Evolutionary conservation across 805 yeast genomes (phyloP), one percentile per base, ranked within the genome.

Genomic region (Scheffersomyces amazonensis): DNA sequence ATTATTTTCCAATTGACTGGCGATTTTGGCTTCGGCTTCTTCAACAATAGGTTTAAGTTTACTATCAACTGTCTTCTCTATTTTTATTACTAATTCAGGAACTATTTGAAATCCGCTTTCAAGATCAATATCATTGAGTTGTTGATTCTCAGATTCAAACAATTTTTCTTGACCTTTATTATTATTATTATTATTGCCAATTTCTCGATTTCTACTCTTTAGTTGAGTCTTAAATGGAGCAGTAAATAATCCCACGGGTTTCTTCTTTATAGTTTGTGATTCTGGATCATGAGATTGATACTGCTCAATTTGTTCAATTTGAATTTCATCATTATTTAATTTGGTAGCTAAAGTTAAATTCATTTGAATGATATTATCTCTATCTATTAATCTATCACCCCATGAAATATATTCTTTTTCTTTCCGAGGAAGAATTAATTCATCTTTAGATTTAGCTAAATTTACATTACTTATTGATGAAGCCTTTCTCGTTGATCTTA

Each of bases 401-500:
- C 73, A 58, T 21, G 75, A 53, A 8, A 64, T 33, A 41, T 53
- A 67, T n/a, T 56, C 48, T 39, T 54, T 58, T 8, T 53, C 53
- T 34, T 50, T 52, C 36, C 52, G 56, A 5, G 66, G 63, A 27
- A 54, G 36, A 12, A 67, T 58, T 12, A 68, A 54, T 33, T 65
- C 71, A 21, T 69, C 74, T 44, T 58, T 52, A 12, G 73, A 62
- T 40, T 63, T 68, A 18, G 54, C 48, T 29, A 61, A 46, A 33
- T 65, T 61, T 18, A 58, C 46, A 38, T 62, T 66, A 36, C 64
- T 58, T 16, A 69, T 62, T 12, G 60, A 63, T 15, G 75, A 64
- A 1, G 70, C 66, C 41, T 76, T 77, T 43, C 83, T 69, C 0
- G 81, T 75, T 7, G 84, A 73, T 45, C 87, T 69, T 47, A 76